Evolutionary conservation across 2,329 filamentous ascomycete species (phyloP), one percentile per base, ranked within the genome.

Genomic region (Nemania sp.): DNA sequence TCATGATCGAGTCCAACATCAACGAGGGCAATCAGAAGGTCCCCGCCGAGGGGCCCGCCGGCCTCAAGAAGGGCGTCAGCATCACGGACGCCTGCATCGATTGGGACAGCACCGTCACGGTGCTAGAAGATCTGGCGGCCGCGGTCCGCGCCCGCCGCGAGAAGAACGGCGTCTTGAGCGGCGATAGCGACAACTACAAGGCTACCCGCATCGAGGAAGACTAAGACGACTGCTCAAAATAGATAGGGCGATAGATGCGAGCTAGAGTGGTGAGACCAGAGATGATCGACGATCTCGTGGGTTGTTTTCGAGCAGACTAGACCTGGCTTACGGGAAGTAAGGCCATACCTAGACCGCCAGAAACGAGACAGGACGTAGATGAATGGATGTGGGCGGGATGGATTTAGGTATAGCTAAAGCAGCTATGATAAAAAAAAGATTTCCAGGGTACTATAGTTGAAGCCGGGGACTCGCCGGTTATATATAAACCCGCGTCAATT

Each of bases 1-100:
- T 98, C 73, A 99, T 99, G 94, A 96, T 99, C 70, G 94, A 99
- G 82, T 97, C 92, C 73, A 94, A 98, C 79, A 94, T 98, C 82
- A 87, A 94, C 77, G 95, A 97, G 79, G 85, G 87, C 67, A 91
- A 88, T 82, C 90, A 92, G 74, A 97, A 97, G 81, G 91, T 96
- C 1, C 92, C 92, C 0, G 76, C 87, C 1, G 91, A 96, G 77
- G 94, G 93, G 9, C 90, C 90, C 7, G 76, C 86, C 1, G 90
- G 78, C 7, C 83, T 97, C 53, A 91, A 92, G 82, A 92, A 91
- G 79, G 93, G 93, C 68, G 90, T 97, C 72, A 94, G 90, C 77
- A 97, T 97, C 78, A 97, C 93, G 1, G 93, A 97, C 76, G 94
- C 93, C 57, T 99, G 94, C 80, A 97, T 99, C 74, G 82, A 90